Conservation (phyloP, 306 rosid genomes). For the Fragaria ananassa region DNA sequence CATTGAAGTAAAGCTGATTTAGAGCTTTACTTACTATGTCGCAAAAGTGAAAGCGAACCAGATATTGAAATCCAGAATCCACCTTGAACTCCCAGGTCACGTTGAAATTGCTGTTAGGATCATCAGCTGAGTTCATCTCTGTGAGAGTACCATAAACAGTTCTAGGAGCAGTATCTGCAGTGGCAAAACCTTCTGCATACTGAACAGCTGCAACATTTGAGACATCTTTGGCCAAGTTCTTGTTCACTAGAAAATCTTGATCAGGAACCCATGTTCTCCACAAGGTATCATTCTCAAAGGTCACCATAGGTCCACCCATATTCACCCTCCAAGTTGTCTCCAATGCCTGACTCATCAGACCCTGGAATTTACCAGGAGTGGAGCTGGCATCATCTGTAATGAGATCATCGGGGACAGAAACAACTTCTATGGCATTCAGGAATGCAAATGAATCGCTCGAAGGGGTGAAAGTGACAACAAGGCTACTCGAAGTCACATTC, state of each 20-base stretch:
- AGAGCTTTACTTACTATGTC: conserved; percentile 58
- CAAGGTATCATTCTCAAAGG: conserved; percentile 56
- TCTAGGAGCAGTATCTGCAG: conserved; percentile 58
- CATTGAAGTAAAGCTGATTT: conserved; percentile 67
- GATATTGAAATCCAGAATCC: conserved; percentile 71
- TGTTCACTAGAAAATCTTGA: conserved; percentile 34
- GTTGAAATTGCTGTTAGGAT: conserved; percentile 62
- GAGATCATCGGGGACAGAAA: conserved; percentile 61
- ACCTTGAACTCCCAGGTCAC: conserved; percentile 76
- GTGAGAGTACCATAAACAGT: conserved; percentile 75
- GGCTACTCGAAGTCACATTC: conserved; percentile 42
- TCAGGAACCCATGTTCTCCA: conserved; percentile 78
- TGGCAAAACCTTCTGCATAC: conserved; percentile 42
- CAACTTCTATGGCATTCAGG: conserved; percentile 80
- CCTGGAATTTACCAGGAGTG: conserved; percentile 25
- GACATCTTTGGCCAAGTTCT: conserved; percentile 33
- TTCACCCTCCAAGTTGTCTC: conserved; percentile 85
- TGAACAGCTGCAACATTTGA: conserved; percentile 56
- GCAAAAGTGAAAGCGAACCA: conserved; percentile 83
- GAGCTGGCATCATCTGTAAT: conserved; percentile 41
- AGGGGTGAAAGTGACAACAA: conserved; percentile 57
- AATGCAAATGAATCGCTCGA: conserved; percentile 52
- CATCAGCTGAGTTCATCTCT: conserved; percentile 39
- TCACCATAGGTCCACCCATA: conserved; percentile 83
- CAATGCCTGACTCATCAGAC: conserved; percentile 46